Evolutionary conservation across 148 eudicot species (phyloP).

Genomic region (Vaccinium darrowii): DNA sequence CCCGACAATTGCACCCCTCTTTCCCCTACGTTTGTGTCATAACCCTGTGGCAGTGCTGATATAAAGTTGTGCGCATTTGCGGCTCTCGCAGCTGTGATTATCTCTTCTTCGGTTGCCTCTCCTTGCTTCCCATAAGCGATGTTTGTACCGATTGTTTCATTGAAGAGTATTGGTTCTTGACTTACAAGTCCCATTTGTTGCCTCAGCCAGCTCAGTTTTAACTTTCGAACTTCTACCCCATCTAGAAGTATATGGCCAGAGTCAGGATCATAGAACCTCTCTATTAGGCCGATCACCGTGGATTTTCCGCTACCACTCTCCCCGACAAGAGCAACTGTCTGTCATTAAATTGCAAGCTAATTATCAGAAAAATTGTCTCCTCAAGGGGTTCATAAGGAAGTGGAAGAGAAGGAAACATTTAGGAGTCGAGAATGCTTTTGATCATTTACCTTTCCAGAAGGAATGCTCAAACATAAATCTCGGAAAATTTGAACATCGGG

Average conservation of each 20-base stretch:
- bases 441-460: conserved; percentile 64
- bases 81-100: conserved; percentile 56
- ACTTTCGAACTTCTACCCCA: conserved; percentile 45
- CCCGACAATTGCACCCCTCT: conserved; percentile 81
- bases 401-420: neutral
- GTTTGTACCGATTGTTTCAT: conserved; percentile 71
- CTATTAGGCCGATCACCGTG: conserved; percentile 64
- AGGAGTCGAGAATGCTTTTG: neutral
- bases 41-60: conserved; percentile 63
- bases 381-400: neutral
- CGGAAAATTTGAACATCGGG: conserved; percentile 73
- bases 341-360: conserved; percentile 9
- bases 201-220: conserved; percentile 77
- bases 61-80: conserved; percentile 85
- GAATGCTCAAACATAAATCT: conserved; percentile 66
- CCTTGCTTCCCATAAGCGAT: conserved; percentile 75
- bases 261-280: conserved; percentile 75
- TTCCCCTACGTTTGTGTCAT: conserved; percentile 73
- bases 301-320: conserved; percentile 93
- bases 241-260: conserved; percentile 56
- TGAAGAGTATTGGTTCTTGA: conserved; percentile 86
- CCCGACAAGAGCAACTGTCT: conserved; percentile 87
- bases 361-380: neutral
- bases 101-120: conserved; percentile 53
- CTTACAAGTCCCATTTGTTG: conserved; percentile 85